Conservation (phyloP, 495 filamentous ascomycete species). For the Pyrenula massariospora region DNA sequence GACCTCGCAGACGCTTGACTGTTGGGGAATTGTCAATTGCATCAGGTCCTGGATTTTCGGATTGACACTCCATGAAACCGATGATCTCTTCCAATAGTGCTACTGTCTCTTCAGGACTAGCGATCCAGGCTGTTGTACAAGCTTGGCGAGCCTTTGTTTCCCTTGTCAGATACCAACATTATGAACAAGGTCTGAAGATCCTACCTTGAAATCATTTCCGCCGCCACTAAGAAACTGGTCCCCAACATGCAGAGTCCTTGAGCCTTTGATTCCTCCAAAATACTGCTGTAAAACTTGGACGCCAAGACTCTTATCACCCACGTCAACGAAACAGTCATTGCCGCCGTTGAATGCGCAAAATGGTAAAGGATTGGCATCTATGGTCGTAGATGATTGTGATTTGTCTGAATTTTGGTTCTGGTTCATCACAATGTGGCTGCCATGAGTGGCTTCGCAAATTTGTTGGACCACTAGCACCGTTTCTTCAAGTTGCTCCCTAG, state of each 20-base stretch:
- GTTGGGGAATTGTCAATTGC: background rate
- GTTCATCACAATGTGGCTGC: background rate
- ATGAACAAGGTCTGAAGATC: background rate
- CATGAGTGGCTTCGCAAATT: constrained; percentile 54
- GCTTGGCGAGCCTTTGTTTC: constrained; percentile 41
- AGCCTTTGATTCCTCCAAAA: constrained; percentile 60
- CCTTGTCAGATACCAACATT: background rate
- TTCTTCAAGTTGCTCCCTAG: constrained; percentile 85
- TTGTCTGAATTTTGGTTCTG: constrained; percentile 20
- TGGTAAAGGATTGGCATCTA: constrained; percentile 46
- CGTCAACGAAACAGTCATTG: constrained; percentile 96
- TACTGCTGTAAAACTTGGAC: constrained; percentile 87
- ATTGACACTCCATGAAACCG: background rate
- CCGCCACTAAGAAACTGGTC: constrained; percentile 95
- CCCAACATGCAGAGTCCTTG: constrained; percentile 70
- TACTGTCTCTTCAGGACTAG: constrained; percentile 81
- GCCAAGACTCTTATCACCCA: constrained; percentile 94
- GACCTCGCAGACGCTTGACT: background rate
- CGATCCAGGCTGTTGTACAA: constrained; percentile 78
- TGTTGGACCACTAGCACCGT: constrained; percentile 91
- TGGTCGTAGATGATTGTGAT: constrained; percentile 13
- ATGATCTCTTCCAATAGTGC: constrained; percentile 72
- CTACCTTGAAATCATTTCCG: constrained; percentile 89
- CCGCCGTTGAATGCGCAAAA: constrained; percentile 99
- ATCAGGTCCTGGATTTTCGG: background rate